Base-by-base conservation (phyloP, 306 rosid genomes). In the Comarum palustre region DNA sequence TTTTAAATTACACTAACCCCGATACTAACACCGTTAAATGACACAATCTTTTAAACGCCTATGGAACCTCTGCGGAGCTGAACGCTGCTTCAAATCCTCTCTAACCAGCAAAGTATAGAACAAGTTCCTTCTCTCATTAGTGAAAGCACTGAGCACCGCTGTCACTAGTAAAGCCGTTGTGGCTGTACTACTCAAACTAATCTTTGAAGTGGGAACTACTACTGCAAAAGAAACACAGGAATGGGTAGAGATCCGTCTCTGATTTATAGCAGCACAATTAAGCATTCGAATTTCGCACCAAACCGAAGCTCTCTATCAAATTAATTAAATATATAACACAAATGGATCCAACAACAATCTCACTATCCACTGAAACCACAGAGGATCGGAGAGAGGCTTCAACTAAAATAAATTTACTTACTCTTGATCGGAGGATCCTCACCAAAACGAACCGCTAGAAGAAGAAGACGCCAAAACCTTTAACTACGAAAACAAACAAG, bases 361-460 rank as follows among this genome's bases (percentile, higher is more conserved):
- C 80, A 80, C 86, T 83, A 76, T 78, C 88, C 87, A 87, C 87
- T 82, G 84, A 77, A 86, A 20, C 16, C 42, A 82, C 69, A 70
- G 77, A 71, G n/a, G n/a, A n/a, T 60, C 73, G 52, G 42, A 77
- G 73, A 82, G 86, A 71, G 58, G 74, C 86, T 82, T 87, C 86
- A 80, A 89, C 64, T 82, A 86, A 83, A 86, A 71, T 83, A 77
- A 90, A 90, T 82, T 67, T 87, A 86, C 87, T 86, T 84, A 81
- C 61, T 86, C 91, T n/a, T n/a, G n/a, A n/a, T n/a, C n/a, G n/a
- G n/a, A 89, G 89, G 81, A 89, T 81, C 87, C 97, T 94, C 99
- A 94, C 99, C 99, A 87, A 88, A 86, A 89, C 79, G 88, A 85
- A 87, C 74, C 79, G 71, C 87, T 84, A 58, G 67, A 24, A 58